Evolutionary conservation across 352 stramenopile genomes (phyloP), one percentile per base, ranked within the genome.

Genomic region (Phytophthora vignae): DNA sequence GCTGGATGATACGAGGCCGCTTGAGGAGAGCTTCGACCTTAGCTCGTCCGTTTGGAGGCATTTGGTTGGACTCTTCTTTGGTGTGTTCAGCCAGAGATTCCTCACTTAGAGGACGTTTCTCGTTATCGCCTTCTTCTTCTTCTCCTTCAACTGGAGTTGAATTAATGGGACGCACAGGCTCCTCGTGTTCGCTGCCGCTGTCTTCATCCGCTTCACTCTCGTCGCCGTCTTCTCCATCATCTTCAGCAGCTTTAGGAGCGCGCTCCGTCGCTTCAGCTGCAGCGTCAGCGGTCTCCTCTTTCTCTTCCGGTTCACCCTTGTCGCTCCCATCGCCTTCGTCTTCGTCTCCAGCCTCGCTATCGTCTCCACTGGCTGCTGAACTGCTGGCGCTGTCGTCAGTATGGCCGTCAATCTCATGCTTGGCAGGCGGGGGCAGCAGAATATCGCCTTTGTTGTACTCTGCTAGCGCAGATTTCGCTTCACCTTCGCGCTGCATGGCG

Each of bases 311-410:
- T 7, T 49, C 42, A n/a, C 19, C n/a, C 11, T 67, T 22, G 0
- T 63, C 64, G 9, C 46, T 55, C 52, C 70, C 57, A 29, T 55
- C 69, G 5, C 42, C 61, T 12, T 42, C 62, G 12, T 50, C 63
- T 0, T 72, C 72, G 9, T 71, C 78, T 14, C 77, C 71, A 2
- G 44, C 69, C 6, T 76, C 73, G 9, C 53, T 77, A 12, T 84
- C 79, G 1, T 93, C 81, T 0, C 67, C 82, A 55, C 84, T 92
- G 3, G 79, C 84, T 9, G 81, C 88, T 5, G 88, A 95, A 22
- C 73, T 84, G 55, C 78, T 92, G 2, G 85, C 87, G 46, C 87
- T 93, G 52, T 95, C 85, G 44, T 95, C 88, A 1, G 88, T 95
- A 69, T 93, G 84, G 8, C 85, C 88, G 58, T 94, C 86, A 36